phyloP scores from a whole-genome alignment of 2,329 filamentous ascomycete genomes.

The Cylindrodendrum hubeiense region DNA sequence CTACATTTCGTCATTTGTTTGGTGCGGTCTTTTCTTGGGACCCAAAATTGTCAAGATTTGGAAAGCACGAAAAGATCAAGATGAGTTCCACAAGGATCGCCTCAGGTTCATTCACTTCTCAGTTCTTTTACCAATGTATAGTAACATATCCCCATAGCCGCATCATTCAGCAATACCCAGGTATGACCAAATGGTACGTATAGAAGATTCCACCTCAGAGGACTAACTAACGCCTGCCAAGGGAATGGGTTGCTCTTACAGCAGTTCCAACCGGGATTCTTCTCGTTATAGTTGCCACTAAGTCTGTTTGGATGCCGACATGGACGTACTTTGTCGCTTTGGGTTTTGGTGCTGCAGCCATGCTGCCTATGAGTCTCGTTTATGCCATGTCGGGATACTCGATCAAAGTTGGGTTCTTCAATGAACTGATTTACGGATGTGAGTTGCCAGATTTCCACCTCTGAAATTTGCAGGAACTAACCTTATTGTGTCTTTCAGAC shows the following conservation, averaged over 20 bases:
- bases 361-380: slow-evolving; percentile 69
- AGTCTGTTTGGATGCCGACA: slow-evolving; percentile 68
- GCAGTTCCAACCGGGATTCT: slow-evolving; percentile 53
- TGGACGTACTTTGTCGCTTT: slow-evolving; percentile 72
- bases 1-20: slow-evolving; percentile 68
- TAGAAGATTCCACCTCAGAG: too few relatives aligned
- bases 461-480: too few relatives aligned
- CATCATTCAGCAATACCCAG: slow-evolving; percentile 7
- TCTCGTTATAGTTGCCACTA: slow-evolving; percentile 63
- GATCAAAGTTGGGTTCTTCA: slow-evolving; percentile 14
- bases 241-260: neutral
- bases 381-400: slow-evolving; percentile 68
- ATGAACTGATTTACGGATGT: slow-evolving; percentile 14
- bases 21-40: slow-evolving; percentile 69
- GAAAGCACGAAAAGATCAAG: neutral
- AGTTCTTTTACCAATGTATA: too few relatives aligned
- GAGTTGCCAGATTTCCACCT: too few relatives aligned
- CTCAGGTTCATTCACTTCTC: neutral
- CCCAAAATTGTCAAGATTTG: slow-evolving; percentile 54
- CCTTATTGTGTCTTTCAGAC: slow-evolving; percentile 49
- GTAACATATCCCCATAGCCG: too few relatives aligned
- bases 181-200: neutral
- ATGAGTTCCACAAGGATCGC: slow-evolving; percentile 7
- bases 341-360: slow-evolving; percentile 65
- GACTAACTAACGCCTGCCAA: neutral